Evolutionary conservation across 257 asterid species (phyloP), one percentile per base, ranked within the genome.

Genomic region (Forsythia viridissima): DNA sequence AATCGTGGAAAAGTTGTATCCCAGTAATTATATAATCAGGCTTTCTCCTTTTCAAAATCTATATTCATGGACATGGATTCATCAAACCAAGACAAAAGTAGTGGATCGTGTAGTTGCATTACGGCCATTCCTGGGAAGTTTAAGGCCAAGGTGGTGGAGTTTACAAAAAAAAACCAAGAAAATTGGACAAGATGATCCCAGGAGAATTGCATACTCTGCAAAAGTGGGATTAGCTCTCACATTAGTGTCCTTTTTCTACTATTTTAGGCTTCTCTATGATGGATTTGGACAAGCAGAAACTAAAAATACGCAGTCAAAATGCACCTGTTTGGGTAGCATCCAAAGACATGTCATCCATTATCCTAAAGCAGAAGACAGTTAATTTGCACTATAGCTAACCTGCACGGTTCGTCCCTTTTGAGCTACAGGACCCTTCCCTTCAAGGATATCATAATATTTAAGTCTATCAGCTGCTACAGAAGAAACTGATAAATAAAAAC

Each of bases 381-480:
- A 63, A 42, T 65, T 68, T 11, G 39, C 67, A 41, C 9, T 51
- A 55, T 46, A 74, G 57, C 41, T 38, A 55, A 94, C 98, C 97
- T 92, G 94, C 83, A 89, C 99, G 0, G 86, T 89, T 16, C 88
- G 79, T 77, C 99, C 97, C 38, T 93, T 95, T 77, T 86, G 92
- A 75, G 98, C 98, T 70, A 87, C 82, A 15, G 89, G 93, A 18
- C 99, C 99, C 86, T 87, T 95, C 44, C 99, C 98, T 83, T 91
- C 96, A 42, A 88, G 59, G 73, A 93, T 55, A 83, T 95, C 99
- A 46, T 88, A 95, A 80, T 95, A 95, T 78, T 89, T 95, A 42
- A 95, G 84, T 79, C 98, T 98, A 75, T 93, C 97, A 70, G 90
- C 99, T 95, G 97, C 81, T 81, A 70, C 69, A 84, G 59, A 86